Percentiles rank a stretch among this genome's conserved stretches.
These are phyloP conservation scores for Pseudogymnoascus sp. DNA, from an alignment of 2,329 filamentous ascomycete genomes.

Conservation along the genomic window DNA sequence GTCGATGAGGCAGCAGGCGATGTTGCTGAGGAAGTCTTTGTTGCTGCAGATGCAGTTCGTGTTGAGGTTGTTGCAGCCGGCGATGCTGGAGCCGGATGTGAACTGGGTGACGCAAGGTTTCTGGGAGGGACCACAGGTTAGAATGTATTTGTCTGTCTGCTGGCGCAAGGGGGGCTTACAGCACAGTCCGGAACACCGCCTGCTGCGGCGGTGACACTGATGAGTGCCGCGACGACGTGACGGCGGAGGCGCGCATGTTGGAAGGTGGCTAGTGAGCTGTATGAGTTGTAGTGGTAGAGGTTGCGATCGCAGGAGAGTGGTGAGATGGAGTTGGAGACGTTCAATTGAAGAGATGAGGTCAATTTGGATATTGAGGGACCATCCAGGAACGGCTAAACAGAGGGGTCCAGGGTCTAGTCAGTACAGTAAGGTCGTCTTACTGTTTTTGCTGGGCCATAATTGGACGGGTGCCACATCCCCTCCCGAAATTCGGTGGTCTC, in stretches of 20 bases:
- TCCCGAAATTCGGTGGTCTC: neutral
- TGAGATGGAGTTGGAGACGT: constrained; percentile 8
- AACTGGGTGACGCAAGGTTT: constrained; percentile 29
- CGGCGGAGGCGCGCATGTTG: constrained; percentile 16
- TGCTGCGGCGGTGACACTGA: constrained; percentile 28
- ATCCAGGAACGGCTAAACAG: constrained; percentile 8
- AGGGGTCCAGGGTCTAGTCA: neutral
- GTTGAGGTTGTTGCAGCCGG: constrained; percentile 35
- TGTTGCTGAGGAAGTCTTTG: constrained; percentile 38
- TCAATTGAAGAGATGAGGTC: constrained; percentile 7
- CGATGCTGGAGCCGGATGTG: constrained; percentile 34
- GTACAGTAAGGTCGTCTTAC: constrained; percentile 1
- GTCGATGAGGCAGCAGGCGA: constrained; percentile 43
- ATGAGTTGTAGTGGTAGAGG: constrained; percentile 11
- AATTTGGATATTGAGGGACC: neutral
- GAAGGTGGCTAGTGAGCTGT: neutral
- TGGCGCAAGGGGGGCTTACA: constrained; percentile 37
- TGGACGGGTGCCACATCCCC: neutral
- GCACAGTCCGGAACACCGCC: constrained; percentile 45
- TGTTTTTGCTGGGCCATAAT: neutral
- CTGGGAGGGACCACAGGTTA: constrained; percentile 18
- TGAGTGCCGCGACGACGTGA: constrained; percentile 46
- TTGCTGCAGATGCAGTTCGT: constrained; percentile 44
- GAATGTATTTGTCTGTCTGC: neutral
- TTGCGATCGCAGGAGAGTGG: constrained; percentile 11